Evolutionary conservation across 306 rosid genomes (phyloP).

Genomic region (Lotus japonicus): DNA sequence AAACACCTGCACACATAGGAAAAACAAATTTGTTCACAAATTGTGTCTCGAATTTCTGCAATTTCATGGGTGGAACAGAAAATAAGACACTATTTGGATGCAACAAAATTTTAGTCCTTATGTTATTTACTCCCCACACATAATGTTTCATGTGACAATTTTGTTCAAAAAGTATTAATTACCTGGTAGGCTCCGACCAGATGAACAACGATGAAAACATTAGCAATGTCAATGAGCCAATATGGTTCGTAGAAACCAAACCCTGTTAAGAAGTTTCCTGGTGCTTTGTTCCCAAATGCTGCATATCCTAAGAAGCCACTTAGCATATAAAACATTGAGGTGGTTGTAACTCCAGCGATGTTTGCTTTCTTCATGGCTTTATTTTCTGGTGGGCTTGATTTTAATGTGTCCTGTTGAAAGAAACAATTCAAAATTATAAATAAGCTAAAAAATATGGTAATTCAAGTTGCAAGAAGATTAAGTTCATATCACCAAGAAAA

Average conservation of each 20-base stretch:
- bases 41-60: no score
- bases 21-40: no score
- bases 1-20: slow-evolving; percentile 17
- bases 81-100: no score
- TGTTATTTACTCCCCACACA: no score
- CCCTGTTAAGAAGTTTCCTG: slow-evolving; percentile 55
- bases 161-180: no score
- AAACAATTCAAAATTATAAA: no score
- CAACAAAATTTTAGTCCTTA: no score
- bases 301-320: slow-evolving; percentile 39
- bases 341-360: background rate
- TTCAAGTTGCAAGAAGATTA: no score
- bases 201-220: slow-evolving; percentile 38
- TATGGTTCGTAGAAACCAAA: slow-evolving; percentile 55
- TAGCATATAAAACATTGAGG: slow-evolving; percentile 25
- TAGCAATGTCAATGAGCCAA: slow-evolving; percentile 42
- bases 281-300: slow-evolving; percentile 47
- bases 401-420: slow-evolving; percentile 34
- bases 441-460: no score
- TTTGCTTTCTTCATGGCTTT: slow-evolving; percentile 37
- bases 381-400: slow-evolving; percentile 45
- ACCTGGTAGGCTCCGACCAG: slow-evolving; percentile 45
- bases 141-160: no score
- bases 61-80: no score
- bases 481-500: no score